Conservation (phyloP, 2,329 filamentous ascomycete species). For the Ophiostoma pallidulum region DNA sequence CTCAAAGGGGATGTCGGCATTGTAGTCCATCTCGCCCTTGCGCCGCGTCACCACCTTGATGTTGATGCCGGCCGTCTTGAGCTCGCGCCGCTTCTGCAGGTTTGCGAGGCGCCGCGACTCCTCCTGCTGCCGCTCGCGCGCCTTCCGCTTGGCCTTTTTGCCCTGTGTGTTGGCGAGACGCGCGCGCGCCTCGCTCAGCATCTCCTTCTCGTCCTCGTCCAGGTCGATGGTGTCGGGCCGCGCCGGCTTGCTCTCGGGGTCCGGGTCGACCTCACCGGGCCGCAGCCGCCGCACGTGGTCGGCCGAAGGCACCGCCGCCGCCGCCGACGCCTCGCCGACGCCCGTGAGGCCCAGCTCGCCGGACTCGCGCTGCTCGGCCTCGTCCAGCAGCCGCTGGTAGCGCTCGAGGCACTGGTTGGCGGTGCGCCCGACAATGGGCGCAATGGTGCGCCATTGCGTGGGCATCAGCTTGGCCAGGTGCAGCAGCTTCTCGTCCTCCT, state of each 20-base stretch:
- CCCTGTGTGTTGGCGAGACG: constrained; percentile 96
- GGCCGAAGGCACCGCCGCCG: constrained; percentile 75
- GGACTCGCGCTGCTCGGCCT: constrained; percentile 82
- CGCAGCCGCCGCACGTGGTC: constrained; percentile 84
- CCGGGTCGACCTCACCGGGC: constrained; percentile 92
- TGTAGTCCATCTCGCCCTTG: constrained; percentile 98
- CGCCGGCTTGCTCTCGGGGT: constrained; percentile 92
- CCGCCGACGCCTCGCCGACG: constrained; percentile 65
- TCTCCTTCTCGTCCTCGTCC: constrained; percentile 98
- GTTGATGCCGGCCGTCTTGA: constrained; percentile 97
- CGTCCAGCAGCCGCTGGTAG: constrained; percentile 92
- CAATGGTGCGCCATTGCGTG: constrained; percentile 98
- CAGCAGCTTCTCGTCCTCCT: constrained; percentile 95
- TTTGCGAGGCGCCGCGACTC: constrained; percentile 84
- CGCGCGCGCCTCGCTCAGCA: constrained; percentile 94
- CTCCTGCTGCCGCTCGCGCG: constrained; percentile 87
- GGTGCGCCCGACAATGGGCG: constrained; percentile 89
- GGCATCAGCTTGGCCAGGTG: constrained; percentile 98
- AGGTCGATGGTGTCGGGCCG: constrained; percentile 94
- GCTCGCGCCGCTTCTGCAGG: constrained; percentile 87
- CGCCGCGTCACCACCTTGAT: constrained; percentile 89
- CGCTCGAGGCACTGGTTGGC: constrained; percentile 95
- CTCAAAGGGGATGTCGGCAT: constrained; percentile 96
- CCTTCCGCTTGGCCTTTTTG: constrained; percentile 98
- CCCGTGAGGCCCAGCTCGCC: constrained; percentile 74